A percentile compares a stretch with the other conserved stretches of the same genome.
phyloP scores from a whole-genome alignment of 306 rosid genomes.

The Rosa persica region DNA sequence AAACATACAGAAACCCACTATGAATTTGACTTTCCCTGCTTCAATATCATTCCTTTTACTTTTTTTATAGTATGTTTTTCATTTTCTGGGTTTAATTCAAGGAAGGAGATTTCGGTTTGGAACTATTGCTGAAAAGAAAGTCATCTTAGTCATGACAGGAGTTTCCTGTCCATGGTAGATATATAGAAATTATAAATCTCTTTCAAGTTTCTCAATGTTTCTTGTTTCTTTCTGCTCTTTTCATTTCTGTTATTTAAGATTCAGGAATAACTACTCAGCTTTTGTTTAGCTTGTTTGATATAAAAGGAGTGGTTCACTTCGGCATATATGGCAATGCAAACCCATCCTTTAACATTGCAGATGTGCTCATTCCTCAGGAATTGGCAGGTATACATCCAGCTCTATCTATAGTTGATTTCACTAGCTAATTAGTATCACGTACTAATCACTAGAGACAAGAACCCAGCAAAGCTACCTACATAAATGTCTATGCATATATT shows the following conservation, averaged over 20 bases:
- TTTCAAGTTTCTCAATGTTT: too few species aligned
- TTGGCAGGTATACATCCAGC: slow-evolving; percentile 46
- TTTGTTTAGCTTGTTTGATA: slow-evolving; percentile 41
- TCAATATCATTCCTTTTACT: background rate
- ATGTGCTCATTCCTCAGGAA: slow-evolving; percentile 59
- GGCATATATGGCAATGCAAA: slow-evolving; percentile 71
- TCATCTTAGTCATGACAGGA: slow-evolving; percentile 43
- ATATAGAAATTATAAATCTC: too few species aligned
- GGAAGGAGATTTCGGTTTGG: slow-evolving; percentile 47
- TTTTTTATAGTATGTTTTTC: background rate
- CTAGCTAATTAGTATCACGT: background rate
- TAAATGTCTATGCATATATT: background rate
- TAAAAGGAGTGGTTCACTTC: slow-evolving; percentile 66
- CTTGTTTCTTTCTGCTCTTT: background rate
- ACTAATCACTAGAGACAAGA: background rate
- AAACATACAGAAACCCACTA: background rate
- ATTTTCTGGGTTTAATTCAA: slow-evolving; percentile 1
- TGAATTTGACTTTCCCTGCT: background rate
- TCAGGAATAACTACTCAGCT: slow-evolving; percentile 54
- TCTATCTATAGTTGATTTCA: background rate
- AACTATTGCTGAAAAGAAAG: slow-evolving; percentile 29
- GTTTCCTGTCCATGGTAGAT: slow-evolving; percentile 29
- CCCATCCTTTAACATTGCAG: slow-evolving; percentile 55
- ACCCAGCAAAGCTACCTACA: background rate
- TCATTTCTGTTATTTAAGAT: slow-evolving; percentile 29